Conservation (phyloP, 805 yeast species). For the Tanozyma kutaoensis region DNA sequence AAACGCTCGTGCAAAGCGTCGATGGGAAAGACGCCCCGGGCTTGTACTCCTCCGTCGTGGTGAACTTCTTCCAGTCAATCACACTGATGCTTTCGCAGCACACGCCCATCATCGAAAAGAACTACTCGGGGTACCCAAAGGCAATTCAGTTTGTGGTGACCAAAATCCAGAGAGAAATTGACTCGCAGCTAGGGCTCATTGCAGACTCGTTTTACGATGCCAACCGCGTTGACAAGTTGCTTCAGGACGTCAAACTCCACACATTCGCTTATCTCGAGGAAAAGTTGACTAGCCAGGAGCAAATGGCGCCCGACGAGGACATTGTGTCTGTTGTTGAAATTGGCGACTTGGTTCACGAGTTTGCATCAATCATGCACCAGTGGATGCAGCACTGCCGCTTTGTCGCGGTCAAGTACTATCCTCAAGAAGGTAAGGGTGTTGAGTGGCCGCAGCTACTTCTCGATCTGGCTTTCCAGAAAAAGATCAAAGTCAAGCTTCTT, state of each 20-base stretch:
- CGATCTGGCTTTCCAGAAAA: conserved; percentile 41
- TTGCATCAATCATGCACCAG: conserved; percentile 65
- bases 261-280: conserved; percentile 14
- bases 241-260: conserved; percentile 45
- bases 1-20: conserved; percentile 54
- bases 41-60: conserved; percentile 44
- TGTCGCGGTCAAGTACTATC: conserved; percentile 52
- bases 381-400: conserved; percentile 78
- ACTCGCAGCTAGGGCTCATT: conserved; percentile 82
- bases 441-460: conserved; percentile 39
- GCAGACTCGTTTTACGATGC: conserved; percentile 77
- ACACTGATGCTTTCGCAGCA: conserved; percentile 82
- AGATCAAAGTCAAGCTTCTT: conserved; percentile 36
- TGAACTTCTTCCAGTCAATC: conserved; percentile 69
- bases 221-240: conserved; percentile 40
- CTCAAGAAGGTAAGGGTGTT: conserved; percentile 9
- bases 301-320: conserved; percentile 10
- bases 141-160: conserved; percentile 57
- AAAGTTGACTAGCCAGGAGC: conserved; percentile 15
- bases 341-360: conserved; percentile 56
- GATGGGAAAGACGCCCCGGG: conserved; percentile 21
- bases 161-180: conserved; percentile 76
- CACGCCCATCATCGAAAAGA: conserved; percentile 58
- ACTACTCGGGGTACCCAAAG: conserved; percentile 43
- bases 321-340: conserved; percentile 44